These are phyloP conservation scores for Daucus carota DNA, from an alignment of 129 eudicot genomes.

Conservation along the genomic window DH1_v3.0 NC_030385.2:4353501-4354000, in stretches of 20 bases:
- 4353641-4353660: too few relatives aligned
- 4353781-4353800: not conserved
- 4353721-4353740: too few relatives aligned
- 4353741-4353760: too few relatives aligned
- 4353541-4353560: not conserved
- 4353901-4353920: slow-evolving; percentile 3
- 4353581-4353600: not conserved
- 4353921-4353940: not conserved
- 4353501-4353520: not conserved
- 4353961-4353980: not conserved
- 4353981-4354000: not conserved
- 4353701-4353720: too few relatives aligned
- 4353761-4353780: too few relatives aligned
- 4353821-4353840: not conserved
- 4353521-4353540: not conserved
- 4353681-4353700: too few relatives aligned
- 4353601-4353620: not conserved
- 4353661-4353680: too few relatives aligned
- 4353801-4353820: not conserved
- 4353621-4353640: not conserved
- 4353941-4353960: not conserved
- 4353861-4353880: not conserved
- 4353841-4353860: not conserved
- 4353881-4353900: not conserved
- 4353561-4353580: not conserved